Conservation (phyloP, 202 grass and related monocot genomes). For the Cymbopogon flexuosus region DNA sequence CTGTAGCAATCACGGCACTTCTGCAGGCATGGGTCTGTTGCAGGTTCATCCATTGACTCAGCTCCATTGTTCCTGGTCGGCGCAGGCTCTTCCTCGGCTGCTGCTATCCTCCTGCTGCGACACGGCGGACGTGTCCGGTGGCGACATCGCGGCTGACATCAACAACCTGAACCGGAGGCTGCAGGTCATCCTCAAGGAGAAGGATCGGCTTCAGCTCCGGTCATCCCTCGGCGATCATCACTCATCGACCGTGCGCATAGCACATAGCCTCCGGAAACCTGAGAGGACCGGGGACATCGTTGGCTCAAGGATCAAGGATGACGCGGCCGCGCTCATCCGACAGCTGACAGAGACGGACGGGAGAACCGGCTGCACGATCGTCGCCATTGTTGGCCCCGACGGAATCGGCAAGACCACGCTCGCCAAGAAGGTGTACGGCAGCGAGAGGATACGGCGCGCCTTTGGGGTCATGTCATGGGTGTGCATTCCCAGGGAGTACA, state of each 20-base stretch:
- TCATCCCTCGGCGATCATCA: neutral
- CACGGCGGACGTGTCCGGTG: slow-evolving; percentile 8
- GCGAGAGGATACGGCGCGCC: slow-evolving; percentile 40
- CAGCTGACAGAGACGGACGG: slow-evolving; percentile 15
- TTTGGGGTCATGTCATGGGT: slow-evolving; percentile 50
- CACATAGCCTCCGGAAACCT: neutral
- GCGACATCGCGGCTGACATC: slow-evolving; percentile 28
- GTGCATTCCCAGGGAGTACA: slow-evolving; percentile 34
- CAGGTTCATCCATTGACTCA: neutral
- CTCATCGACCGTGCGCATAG: neutral
- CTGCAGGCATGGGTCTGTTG: neutral
- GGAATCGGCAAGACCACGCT: slow-evolving; percentile 72
- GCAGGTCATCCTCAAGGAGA: slow-evolving; percentile 43
- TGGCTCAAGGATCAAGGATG: slow-evolving; percentile 40
- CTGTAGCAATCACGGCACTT: neutral
- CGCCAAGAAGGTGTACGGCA: slow-evolving; percentile 44
- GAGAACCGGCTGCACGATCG: neutral
- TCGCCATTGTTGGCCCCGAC: slow-evolving; percentile 45
- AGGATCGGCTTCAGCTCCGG: slow-evolving; percentile 45
- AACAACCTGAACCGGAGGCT: slow-evolving; percentile 51
- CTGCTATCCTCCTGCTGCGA: slow-evolving; percentile 51
- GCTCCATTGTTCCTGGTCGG: neutral
- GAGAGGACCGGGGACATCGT: neutral
- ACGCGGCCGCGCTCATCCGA: slow-evolving; percentile 19
- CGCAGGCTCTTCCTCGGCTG: slow-evolving; percentile 46